Conservation (phyloP, 2,329 filamentous ascomycete species). For the Gyromitra esculenta region DNA sequence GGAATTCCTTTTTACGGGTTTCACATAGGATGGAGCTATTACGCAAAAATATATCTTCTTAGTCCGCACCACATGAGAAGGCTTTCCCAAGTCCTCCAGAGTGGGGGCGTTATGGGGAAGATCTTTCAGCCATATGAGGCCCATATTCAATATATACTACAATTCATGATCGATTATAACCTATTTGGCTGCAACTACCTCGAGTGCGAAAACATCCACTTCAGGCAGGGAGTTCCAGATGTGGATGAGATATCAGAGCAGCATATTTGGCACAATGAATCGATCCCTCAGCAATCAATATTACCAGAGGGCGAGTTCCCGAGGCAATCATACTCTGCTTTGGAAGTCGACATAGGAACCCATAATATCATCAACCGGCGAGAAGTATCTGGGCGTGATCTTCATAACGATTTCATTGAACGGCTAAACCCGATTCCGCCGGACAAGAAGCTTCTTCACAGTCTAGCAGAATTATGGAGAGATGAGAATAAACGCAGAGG, state of each 20-base stretch:
- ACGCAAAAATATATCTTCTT: constrained; percentile 92
- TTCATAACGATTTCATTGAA: constrained; percentile 91
- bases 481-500: constrained; percentile 84
- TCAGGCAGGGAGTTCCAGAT: constrained; percentile 78
- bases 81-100: constrained; percentile 83
- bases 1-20: constrained; percentile 96
- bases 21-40: constrained; percentile 88
- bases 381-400: constrained; percentile 75
- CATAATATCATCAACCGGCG: constrained; percentile 86
- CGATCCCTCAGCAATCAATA: constrained; percentile 70
- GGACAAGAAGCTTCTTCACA: constrained; percentile 85
- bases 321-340: constrained; percentile 83
- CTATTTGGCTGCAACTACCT: constrained; percentile 93
- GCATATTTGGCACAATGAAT: constrained; percentile 82
- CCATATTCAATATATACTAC: constrained; percentile 88
- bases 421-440: constrained; percentile 70
- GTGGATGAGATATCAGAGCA: constrained; percentile 70
- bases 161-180: constrained; percentile 99
- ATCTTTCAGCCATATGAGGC: constrained; percentile 92
- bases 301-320: constrained; percentile 73
- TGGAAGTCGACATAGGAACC: constrained; percentile 89
- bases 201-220: constrained; percentile 74
- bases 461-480: constrained; percentile 92
- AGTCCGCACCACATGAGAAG: constrained; percentile 89
- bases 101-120: constrained; percentile 85